These are phyloP conservation scores for Hansfordia pulvinata DNA, from an alignment of 2,329 filamentous ascomycete genomes.

Conservation along the genomic window DNA sequence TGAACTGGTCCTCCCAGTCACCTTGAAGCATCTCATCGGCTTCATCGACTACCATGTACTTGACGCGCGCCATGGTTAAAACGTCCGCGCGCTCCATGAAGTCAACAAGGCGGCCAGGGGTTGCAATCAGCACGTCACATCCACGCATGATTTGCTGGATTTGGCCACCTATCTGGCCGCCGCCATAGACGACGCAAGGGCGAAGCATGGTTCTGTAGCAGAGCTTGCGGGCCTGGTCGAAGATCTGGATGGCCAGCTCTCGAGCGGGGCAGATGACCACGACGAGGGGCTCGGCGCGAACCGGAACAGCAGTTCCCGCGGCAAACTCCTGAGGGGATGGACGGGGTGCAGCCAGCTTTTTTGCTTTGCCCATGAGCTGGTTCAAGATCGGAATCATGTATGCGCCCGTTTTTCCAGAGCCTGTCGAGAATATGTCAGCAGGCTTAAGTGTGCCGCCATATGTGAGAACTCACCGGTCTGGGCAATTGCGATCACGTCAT, in stretches of 20 bases:
- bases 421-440: conserved; percentile 27
- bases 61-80: conserved; percentile 62
- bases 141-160: conserved; percentile 62
- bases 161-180: conserved; percentile 58
- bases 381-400: conserved; percentile 84
- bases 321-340: conserved; percentile 49
- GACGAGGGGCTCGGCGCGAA: conserved; percentile 76
- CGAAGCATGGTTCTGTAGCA: conserved; percentile 94
- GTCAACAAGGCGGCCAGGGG: conserved; percentile 74
- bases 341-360: conserved; percentile 68
- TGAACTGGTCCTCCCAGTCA: conserved; percentile 68
- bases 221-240: conserved; percentile 82
- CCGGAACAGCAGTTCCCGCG: conserved; percentile 25
- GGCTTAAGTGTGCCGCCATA: not conserved
- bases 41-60: conserved; percentile 79
- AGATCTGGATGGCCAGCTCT: conserved; percentile 88
- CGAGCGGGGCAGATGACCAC: conserved; percentile 77
- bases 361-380: conserved; percentile 89
- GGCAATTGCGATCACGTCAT: conserved; percentile 79
- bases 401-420: conserved; percentile 91
- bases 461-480: conserved; percentile 62
- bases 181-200: conserved; percentile 81
- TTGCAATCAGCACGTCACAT: conserved; percentile 80
- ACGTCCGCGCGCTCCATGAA: conserved; percentile 62
- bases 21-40: conserved; percentile 80